A percentile compares a stretch with the other conserved stretches of the same genome.
Conservation (phyloP, 805 yeast genomes). For the Zygoascus biomembranicola region DNA sequence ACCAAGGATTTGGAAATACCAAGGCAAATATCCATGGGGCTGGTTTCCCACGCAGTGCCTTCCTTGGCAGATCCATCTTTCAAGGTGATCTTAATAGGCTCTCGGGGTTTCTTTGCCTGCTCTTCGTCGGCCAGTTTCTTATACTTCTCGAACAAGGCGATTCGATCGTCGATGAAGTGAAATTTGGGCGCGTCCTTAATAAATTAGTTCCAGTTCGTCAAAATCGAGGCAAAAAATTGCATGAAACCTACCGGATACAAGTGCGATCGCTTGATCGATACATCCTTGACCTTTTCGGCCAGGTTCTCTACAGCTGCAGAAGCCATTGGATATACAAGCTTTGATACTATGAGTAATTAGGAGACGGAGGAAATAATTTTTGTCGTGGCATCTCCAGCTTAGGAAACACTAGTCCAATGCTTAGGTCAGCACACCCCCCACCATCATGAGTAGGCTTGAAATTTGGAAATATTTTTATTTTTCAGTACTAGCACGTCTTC, state of each 20-base stretch:
- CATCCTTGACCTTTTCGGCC: neutral
- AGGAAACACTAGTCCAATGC: no score
- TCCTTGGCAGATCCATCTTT: constrained; percentile 77
- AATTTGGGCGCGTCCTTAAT: constrained; percentile 58
- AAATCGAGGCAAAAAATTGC: neutral
- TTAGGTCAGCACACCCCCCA: no score
- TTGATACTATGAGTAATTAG: neutral
- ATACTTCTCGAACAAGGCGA: constrained; percentile 68
- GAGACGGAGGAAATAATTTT: neutral
- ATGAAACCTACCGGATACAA: constrained; percentile 2
- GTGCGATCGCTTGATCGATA: neutral
- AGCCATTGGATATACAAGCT: neutral
- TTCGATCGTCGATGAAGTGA: constrained; percentile 72
- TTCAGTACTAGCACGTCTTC: no score
- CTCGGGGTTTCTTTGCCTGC: constrained; percentile 52
- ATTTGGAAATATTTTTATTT: no score
- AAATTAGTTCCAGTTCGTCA: neutral
- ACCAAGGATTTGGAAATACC: constrained; percentile 78
- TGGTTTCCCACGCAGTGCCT: constrained; percentile 82
- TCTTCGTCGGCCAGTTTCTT: constrained; percentile 70
- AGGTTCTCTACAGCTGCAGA: neutral
- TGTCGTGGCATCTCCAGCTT: neutral
- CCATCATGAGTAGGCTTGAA: no score
- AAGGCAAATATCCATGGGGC: constrained; percentile 79
- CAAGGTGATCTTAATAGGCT: constrained; percentile 67